These are phyloP conservation scores for Trichoderma erinaceum DNA, from an alignment of 495 filamentous ascomycete genomes.

Conservation along the genomic window DNA sequence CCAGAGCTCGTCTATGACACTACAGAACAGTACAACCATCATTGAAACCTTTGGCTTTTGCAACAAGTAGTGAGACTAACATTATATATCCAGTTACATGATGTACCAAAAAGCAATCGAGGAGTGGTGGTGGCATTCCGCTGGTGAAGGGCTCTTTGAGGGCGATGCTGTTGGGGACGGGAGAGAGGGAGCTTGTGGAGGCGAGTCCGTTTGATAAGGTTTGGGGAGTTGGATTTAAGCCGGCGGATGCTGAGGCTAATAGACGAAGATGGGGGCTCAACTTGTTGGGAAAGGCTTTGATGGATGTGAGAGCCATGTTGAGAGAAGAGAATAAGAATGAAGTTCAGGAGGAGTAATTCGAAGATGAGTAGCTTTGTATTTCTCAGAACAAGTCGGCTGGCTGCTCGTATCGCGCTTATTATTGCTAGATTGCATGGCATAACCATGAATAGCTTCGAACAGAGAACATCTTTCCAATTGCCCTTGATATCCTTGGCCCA, in stretches of 20 bases:
- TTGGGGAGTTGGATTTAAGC: slow-evolving; percentile 61
- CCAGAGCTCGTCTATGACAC: slow-evolving; percentile 28
- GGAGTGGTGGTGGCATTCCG: too few relatives aligned
- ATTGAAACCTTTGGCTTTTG: neutral
- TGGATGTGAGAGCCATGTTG: slow-evolving; percentile 42
- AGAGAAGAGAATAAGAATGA: slow-evolving; percentile 33
- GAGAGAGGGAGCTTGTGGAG: slow-evolving; percentile 56
- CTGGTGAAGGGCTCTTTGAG: slow-evolving; percentile 24
- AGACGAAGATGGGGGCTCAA: slow-evolving; percentile 58
- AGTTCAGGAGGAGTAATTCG: slow-evolving; percentile 2
- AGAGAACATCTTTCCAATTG: neutral
- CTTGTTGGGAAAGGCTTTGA: slow-evolving; percentile 53
- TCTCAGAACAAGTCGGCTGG: neutral
- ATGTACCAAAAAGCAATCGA: slow-evolving; percentile 58
- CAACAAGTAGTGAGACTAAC: neutral
- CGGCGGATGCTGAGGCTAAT: slow-evolving; percentile 40
- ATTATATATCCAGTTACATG: slow-evolving; percentile 44
- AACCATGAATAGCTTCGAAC: neutral
- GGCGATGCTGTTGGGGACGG: slow-evolving; percentile 49
- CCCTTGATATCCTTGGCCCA: neutral
- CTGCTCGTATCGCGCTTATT: neutral
- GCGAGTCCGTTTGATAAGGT: slow-evolving; percentile 56
- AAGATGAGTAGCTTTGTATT: slow-evolving; percentile 8
- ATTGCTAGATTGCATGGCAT: neutral
- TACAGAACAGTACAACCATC: slow-evolving; percentile 28